Evolutionary conservation across 2,329 filamentous ascomycete genomes (phyloP).

Genomic region (Beauveria sp.): DNA sequence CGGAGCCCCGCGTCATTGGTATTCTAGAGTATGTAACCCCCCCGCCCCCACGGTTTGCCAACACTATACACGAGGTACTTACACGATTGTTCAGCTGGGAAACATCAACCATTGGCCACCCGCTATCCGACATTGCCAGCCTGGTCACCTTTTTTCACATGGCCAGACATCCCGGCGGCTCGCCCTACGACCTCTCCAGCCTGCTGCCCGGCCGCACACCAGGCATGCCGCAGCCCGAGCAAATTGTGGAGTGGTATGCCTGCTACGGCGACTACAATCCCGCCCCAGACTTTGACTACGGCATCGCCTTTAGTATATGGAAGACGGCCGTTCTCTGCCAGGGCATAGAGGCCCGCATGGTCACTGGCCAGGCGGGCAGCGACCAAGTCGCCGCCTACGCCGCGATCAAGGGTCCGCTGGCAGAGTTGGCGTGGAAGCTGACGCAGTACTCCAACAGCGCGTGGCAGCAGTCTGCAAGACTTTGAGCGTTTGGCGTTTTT

Average conservation of each 20-base stretch:
- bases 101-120: slow-evolving; percentile 87
- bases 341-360: slow-evolving; percentile 85
- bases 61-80: slow-evolving; percentile 11
- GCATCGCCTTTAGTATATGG: slow-evolving; percentile 55
- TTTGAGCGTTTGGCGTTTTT: slow-evolving; percentile 14
- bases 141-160: slow-evolving; percentile 31
- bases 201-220: slow-evolving; percentile 58
- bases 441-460: slow-evolving; percentile 40
- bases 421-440: slow-evolving; percentile 69
- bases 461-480: slow-evolving; percentile 17
- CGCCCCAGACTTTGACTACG: slow-evolving; percentile 51
- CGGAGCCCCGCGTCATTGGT: slow-evolving; percentile 72
- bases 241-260: slow-evolving; percentile 35
- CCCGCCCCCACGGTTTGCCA: background rate
- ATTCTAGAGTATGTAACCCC: slow-evolving; percentile 60
- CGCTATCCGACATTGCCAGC: slow-evolving; percentile 75
- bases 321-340: slow-evolving; percentile 60
- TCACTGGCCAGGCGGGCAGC: slow-evolving; percentile 81
- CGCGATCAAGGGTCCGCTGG: slow-evolving; percentile 61
- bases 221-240: slow-evolving; percentile 46
- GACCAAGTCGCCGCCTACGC: slow-evolving; percentile 69
- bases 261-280: slow-evolving; percentile 62
- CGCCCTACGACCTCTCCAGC: slow-evolving; percentile 15
- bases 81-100: slow-evolving; percentile 54
- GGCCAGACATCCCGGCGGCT: background rate